Evolutionary conservation across 192 early-diverging fungal genomes (phyloP).

Genomic region (Backusella parvicylindrica): DNA sequence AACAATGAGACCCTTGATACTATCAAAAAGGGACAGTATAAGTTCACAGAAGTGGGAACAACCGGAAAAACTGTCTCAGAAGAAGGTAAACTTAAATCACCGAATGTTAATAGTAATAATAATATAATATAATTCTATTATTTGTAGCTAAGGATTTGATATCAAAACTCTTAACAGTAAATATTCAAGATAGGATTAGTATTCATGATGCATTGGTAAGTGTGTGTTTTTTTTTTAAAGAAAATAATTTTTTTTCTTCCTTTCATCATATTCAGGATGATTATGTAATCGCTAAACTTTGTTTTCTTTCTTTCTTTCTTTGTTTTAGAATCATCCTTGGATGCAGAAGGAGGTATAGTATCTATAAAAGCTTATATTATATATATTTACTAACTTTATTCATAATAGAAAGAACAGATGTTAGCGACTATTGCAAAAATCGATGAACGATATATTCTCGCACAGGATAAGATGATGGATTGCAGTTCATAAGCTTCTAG

Average conservation of each 20-base stretch:
- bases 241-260: no score
- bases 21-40: slow-evolving; percentile 54
- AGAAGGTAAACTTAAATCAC: slow-evolving; percentile 30
- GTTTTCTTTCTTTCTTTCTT: background rate
- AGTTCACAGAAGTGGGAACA: slow-evolving; percentile 65
- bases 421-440: background rate
- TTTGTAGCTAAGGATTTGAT: slow-evolving; percentile 57
- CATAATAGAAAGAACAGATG: background rate
- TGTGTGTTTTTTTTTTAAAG: background rate
- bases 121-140: background rate
- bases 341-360: background rate
- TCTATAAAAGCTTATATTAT: background rate
- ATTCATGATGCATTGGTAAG: slow-evolving; percentile 31
- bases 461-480: background rate
- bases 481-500: background rate
- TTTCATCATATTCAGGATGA: background rate
- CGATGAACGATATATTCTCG: background rate
- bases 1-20: background rate
- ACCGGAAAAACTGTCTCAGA: slow-evolving; percentile 79
- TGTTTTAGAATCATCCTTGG: background rate
- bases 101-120: background rate
- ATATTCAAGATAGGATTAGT: slow-evolving; percentile 49
- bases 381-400: background rate
- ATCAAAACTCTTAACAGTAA: slow-evolving; percentile 47
- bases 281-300: background rate